Evolutionary conservation across 306 rosid genomes (phyloP), one percentile per base, ranked within the genome.

Genomic region (Vigna reflexopilosa): DNA sequence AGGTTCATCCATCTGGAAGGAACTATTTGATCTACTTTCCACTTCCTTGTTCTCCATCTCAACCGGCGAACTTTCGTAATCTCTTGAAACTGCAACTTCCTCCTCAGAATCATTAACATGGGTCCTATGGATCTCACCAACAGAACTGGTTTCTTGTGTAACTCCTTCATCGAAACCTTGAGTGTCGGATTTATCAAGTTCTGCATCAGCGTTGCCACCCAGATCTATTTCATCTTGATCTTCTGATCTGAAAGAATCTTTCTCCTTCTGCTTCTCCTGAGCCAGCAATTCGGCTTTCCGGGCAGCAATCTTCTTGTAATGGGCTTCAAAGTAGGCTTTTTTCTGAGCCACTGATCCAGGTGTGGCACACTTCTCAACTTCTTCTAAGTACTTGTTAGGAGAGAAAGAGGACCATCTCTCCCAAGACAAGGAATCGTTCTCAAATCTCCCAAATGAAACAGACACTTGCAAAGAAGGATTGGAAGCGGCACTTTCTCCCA

Each of bases 321-420:
- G 98, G 2, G 98, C 98, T 85, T 95, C 98, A 61, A 95, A 95
- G 78, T 91, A 95, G 17, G 98, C 98, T 84, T 81, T 90, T 80
- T 95, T 95, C 87, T 91, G 90, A 16, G 98, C 98, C 48, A 95
- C 98, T 26, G 98, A 95, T 80, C 98, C 98, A 22, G 98, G 97
- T 0, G 96, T 92, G 13, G 98, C 97, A 65, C 90, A 95, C 83
- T 95, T 95, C 85, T 87, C 98, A 70, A 95, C 98, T 84, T 95
- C 98, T 77, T 95, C 98, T 82, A 95, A 82, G 80, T 95, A 95
- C 91, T 89, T 95, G 22, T 95, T 95, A 0, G 96, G 96, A 20
- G 98, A 95, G 62, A 95, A 95, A 48, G 98, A 70, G 5, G 98
- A 95, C 97, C 97, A 95, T 87, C 89, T 95, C 90, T 95, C 98